A percentile compares a stretch with the other conserved stretches of the same genome.
These are phyloP conservation scores for Castanopsis chinensis DNA, from an alignment of 306 rosid genomes.

Conservation along the genomic window DNA sequence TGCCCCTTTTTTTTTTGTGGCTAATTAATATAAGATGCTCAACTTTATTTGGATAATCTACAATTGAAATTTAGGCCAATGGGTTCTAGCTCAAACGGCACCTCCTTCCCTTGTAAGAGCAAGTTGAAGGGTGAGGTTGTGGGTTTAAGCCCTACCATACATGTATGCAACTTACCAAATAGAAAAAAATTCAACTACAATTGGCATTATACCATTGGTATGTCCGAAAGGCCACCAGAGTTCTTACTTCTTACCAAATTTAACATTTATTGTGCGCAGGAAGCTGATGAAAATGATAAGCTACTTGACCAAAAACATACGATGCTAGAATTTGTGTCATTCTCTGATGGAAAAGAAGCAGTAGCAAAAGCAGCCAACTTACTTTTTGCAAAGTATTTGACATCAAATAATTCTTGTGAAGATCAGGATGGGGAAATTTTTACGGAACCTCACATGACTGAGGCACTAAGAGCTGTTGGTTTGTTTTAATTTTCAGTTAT, in stretches of 20 bases:
- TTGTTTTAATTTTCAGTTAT: conserved; percentile 31
- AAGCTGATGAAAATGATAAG: conserved; percentile 36
- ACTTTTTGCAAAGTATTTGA: conserved; percentile 52
- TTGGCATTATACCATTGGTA: not conserved
- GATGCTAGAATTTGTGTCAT: conserved; percentile 65
- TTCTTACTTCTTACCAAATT: conserved; percentile 33
- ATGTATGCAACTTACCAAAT: no score
- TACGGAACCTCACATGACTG: conserved; percentile 57
- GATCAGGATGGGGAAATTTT: conserved; percentile 34
- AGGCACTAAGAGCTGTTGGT: conserved; percentile 77
- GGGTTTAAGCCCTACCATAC: no score
- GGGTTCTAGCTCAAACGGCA: no score
- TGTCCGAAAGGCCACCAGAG: not conserved
- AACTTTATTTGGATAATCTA: not conserved
- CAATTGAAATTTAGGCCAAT: not conserved
- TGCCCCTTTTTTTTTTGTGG: not conserved
- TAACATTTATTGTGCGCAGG: conserved; percentile 44
- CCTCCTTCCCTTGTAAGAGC: no score
- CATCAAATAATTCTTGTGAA: conserved; percentile 36
- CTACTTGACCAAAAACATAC: conserved; percentile 32
- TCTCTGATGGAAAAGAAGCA: conserved; percentile 78
- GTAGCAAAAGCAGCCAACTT: conserved; percentile 73
- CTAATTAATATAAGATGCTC: not conserved
- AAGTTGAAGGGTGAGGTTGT: no score
- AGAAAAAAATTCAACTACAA: not conserved